Conservation (phyloP, 2,329 filamentous ascomycete species). For the Fusarium odoratissimum region DNA sequence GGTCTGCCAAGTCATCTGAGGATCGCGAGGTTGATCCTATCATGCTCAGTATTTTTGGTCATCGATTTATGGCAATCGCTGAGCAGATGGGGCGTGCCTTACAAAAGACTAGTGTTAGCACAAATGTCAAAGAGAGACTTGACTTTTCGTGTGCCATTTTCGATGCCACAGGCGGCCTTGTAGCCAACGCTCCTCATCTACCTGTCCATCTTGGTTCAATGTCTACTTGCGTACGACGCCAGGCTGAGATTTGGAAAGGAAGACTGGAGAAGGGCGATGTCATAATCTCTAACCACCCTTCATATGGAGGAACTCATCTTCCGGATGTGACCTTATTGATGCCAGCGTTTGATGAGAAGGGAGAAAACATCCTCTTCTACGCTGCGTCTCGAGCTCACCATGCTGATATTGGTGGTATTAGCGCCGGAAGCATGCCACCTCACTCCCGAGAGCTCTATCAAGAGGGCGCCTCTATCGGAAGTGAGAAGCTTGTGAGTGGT, state of each 20-base stretch:
- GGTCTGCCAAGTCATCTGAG: slow-evolving; percentile 32
- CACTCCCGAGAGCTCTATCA: slow-evolving; percentile 73
- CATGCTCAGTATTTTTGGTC: slow-evolving; percentile 81
- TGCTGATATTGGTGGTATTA: slow-evolving; percentile 85
- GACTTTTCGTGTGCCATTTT: slow-evolving; percentile 88
- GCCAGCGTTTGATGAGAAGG: slow-evolving; percentile 74
- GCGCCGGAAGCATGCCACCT: slow-evolving; percentile 84
- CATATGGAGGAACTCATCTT: slow-evolving; percentile 84
- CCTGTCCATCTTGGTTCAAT: slow-evolving; percentile 86
- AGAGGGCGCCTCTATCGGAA: slow-evolving; percentile 72
- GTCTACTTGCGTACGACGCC: slow-evolving; percentile 82
- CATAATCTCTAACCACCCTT: slow-evolving; percentile 85
- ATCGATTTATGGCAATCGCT: slow-evolving; percentile 87
- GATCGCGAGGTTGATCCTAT: slow-evolving; percentile 75
- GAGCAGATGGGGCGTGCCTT: slow-evolving; percentile 85
- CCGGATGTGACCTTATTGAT: slow-evolving; percentile 86
- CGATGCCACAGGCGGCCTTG: slow-evolving; percentile 78
- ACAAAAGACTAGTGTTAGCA: slow-evolving; percentile 84
- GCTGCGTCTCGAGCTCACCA: slow-evolving; percentile 84
- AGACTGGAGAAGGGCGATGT: slow-evolving; percentile 83
- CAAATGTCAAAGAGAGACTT: slow-evolving; percentile 84
- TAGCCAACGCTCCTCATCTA: slow-evolving; percentile 83
- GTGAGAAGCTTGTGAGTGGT: slow-evolving; percentile 78
- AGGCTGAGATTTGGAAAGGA: slow-evolving; percentile 82
- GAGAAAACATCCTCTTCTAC: slow-evolving; percentile 82